A percentile compares a stretch with the other conserved stretches of the same genome.
Conservation (phyloP, 148 eudicot genomes). For the Vaccinium macrocarpon region DNA sequence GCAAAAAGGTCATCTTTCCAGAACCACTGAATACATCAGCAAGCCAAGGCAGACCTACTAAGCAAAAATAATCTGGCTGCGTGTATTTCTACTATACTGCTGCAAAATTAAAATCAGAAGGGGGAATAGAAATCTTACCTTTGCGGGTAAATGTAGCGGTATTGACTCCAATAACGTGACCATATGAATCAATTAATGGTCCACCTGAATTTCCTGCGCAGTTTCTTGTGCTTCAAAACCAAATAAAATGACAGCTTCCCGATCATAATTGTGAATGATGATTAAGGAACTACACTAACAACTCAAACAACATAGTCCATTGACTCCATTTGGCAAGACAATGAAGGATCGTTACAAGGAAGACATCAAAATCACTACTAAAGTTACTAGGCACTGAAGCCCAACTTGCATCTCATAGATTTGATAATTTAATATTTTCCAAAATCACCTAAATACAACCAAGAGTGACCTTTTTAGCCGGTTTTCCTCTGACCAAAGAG, state of each 20-base stretch:
- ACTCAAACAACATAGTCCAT: background rate
- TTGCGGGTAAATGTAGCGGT: constrained; percentile 92
- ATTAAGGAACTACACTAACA: background rate
- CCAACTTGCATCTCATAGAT: background rate
- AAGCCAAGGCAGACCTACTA: background rate
- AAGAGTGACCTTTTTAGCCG: background rate
- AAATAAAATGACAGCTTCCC: background rate
- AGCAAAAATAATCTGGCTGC: background rate
- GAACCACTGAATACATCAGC: background rate
- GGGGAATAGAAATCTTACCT: constrained; percentile 38
- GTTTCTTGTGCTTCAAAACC: background rate
- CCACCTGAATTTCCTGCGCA: constrained; percentile 93
- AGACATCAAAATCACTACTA: background rate
- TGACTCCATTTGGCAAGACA: background rate
- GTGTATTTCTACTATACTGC: background rate
- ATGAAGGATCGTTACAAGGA: background rate
- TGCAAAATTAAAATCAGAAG: background rate
- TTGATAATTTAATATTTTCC: background rate
- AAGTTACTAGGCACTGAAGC: background rate
- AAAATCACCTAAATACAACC: background rate
- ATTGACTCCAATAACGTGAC: constrained; percentile 93
- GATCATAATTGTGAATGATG: background rate
- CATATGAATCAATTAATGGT: constrained; percentile 79
- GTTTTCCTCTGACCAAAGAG: background rate
- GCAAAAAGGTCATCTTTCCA: constrained; percentile 4